Evolutionary conservation across 1,284 basidiomycete genomes (phyloP).

Genomic region (Taiwanofungus camphoratus): DNA sequence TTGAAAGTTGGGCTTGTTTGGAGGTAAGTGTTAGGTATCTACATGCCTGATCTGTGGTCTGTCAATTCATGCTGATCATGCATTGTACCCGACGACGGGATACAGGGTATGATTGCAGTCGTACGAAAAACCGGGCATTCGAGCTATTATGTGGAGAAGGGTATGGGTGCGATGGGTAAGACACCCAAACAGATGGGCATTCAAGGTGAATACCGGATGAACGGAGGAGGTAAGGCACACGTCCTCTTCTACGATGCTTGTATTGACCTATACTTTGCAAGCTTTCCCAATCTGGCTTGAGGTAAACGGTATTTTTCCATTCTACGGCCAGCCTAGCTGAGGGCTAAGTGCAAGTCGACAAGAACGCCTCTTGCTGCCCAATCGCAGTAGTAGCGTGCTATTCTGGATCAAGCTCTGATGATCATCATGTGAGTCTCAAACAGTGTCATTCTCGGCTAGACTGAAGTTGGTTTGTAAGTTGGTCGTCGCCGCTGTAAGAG

Average conservation of each 20-base stretch:
- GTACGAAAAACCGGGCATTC: slow-evolving; percentile 78
- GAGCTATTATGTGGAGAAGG: slow-evolving; percentile 78
- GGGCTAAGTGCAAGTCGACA: slow-evolving; percentile 11
- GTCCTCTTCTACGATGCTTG: slow-evolving; percentile 3
- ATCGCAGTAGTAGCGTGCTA: slow-evolving; percentile 76
- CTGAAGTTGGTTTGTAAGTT: slow-evolving; percentile 36
- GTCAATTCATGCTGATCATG: too few relatives aligned
- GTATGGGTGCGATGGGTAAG: slow-evolving; percentile 76
- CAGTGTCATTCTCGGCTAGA: neutral
- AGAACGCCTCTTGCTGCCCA: slow-evolving; percentile 79
- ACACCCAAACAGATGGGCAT: slow-evolving; percentile 64
- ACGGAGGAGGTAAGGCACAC: slow-evolving; percentile 62
- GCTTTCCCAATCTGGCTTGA: slow-evolving; percentile 82
- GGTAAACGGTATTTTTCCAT: slow-evolving; percentile 32
- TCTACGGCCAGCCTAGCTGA: neutral
- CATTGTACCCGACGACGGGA: neutral
- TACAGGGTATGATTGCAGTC: slow-evolving; percentile 63
- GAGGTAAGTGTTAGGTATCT: slow-evolving; percentile 32
- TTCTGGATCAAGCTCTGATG: slow-evolving; percentile 75
- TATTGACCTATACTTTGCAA: slow-evolving; percentile 23
- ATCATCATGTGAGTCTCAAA: slow-evolving; percentile 57
- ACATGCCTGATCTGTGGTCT: neutral
- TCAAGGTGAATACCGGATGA: slow-evolving; percentile 54
- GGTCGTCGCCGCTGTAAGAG: slow-evolving; percentile 57
- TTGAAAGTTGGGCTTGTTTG: slow-evolving; percentile 72